Base-by-base conservation (phyloP, 2,329 filamentous ascomycete genomes). In the Magnaporthiopsis rhizophila region DNA sequence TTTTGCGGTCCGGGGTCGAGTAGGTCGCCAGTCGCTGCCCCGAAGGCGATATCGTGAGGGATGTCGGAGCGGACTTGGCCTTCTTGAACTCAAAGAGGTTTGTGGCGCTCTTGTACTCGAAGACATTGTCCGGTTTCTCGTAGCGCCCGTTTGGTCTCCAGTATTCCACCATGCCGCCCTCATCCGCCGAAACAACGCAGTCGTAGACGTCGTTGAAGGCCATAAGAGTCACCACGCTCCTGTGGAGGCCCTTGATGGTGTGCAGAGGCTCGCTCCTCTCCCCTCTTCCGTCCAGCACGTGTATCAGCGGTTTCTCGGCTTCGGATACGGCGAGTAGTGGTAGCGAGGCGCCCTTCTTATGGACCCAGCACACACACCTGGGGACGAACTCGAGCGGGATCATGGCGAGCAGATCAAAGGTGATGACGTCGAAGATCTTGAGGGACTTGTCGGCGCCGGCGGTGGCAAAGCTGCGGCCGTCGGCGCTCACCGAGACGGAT, bases 31-130 rank as follows among this genome's bases (percentile, higher is more conserved):
- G 95, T 66, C 92, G 90, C 65, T 89, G 85, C 6, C 94, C 92
- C 0, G 89, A 89, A 0, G 93, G 92, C 0, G 95, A 97, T 60
- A 99, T 84, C 0, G 90, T 91, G 61, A 99, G 80, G 13, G 90
- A 91, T 4, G 88, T 86, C 0, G 94, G 93, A 0, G 89, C 85
- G 0, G 92, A 90, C 75, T 97, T 98, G 62, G 91, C 85, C 77
- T 97, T 98, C 73, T 96, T 98, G 79, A 99, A 98, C 63, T 97
- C 94, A 72, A 98, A 99, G 0, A 99, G 82, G 71, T 91, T 95
- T 3, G 95, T 99, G 1, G 90, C 89, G 73, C 92, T 96, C 78
- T 99, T 99, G 78, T 92, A 91, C 69, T 91, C 85, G 74, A 96
- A 99, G 24, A 99, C 92, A 63, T 86, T 92, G 69, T 92, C 88